These are phyloP conservation scores for Sporothrix curviconia DNA, from an alignment of 2,329 filamentous ascomycete genomes.

Conservation along the genomic window DNA sequence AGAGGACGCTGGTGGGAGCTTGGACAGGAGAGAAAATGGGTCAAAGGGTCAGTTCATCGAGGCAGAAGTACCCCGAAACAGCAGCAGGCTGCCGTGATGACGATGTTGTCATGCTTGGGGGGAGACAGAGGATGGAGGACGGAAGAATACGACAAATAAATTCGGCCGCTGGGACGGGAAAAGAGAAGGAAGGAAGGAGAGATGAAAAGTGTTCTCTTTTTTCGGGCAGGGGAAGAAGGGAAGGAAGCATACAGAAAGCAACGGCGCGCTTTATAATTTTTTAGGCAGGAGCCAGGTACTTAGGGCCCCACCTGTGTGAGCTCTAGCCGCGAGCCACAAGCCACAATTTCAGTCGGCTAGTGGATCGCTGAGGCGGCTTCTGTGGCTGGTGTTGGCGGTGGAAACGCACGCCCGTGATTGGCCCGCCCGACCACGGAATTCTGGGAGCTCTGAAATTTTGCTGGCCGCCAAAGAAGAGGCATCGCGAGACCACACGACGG, in stretches of 20 bases:
- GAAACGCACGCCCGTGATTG: background rate
- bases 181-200: background rate
- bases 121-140: background rate
- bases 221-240: conserved; percentile 1
- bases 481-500: conserved; percentile 9
- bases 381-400: background rate
- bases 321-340: background rate
- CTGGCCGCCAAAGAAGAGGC: background rate
- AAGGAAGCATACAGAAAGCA: conserved; percentile 1
- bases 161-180: background rate
- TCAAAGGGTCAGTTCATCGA: conserved; percentile 15
- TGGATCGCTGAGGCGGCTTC: background rate
- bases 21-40: background rate
- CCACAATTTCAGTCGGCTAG: too few species aligned
- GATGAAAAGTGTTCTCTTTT: conserved; percentile 4
- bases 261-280: conserved; percentile 2
- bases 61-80: conserved; percentile 16
- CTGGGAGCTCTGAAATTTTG: conserved; percentile 6
- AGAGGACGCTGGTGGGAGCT: background rate
- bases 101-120: conserved; percentile 18
- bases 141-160: background rate
- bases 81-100: conserved; percentile 21
- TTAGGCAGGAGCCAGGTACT: background rate
- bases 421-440: background rate
- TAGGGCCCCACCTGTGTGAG: background rate